These are phyloP conservation scores for Saturnispora galanensis DNA, from an alignment of 805 yeast species.

Conservation along the genomic window DNA sequence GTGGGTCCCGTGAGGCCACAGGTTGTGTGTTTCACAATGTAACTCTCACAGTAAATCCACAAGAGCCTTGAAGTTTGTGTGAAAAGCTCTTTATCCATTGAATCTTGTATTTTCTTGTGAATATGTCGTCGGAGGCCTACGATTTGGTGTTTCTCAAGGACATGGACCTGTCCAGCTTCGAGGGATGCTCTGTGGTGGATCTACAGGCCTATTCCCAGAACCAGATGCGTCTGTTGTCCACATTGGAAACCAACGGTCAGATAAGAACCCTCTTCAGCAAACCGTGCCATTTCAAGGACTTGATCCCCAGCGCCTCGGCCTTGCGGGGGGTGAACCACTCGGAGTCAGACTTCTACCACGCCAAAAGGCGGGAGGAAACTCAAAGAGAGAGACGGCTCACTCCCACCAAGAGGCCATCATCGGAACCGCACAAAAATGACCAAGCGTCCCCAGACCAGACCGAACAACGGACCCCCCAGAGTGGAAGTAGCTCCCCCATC, in stretches of 20 bases:
- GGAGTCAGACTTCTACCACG: background rate
- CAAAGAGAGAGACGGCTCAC: too few relatives aligned
- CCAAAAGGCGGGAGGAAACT: background rate
- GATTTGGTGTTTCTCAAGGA: background rate
- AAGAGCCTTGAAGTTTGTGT: too few relatives aligned
- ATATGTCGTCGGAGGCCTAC: background rate
- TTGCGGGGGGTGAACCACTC: slow-evolving; percentile 2
- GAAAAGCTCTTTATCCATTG: too few relatives aligned
- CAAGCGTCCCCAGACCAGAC: too few relatives aligned
- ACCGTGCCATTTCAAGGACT: slow-evolving; percentile 1
- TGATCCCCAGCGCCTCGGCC: background rate
- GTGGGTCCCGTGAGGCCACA: too few relatives aligned
- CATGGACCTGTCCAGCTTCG: background rate
- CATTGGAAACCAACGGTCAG: background rate
- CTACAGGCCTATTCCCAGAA: background rate
- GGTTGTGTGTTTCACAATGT: too few relatives aligned
- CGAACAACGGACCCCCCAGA: too few relatives aligned
- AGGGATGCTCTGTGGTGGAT: background rate
- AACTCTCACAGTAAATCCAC: too few relatives aligned
- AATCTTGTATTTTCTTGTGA: too few relatives aligned
- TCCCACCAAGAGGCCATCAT: too few relatives aligned
- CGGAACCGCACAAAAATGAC: too few relatives aligned
- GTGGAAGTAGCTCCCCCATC: too few relatives aligned
- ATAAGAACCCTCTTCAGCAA: background rate
- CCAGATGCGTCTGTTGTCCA: background rate